Base-by-base conservation (phyloP, 805 yeast species). In the Metschnikowia cubensis region DNA sequence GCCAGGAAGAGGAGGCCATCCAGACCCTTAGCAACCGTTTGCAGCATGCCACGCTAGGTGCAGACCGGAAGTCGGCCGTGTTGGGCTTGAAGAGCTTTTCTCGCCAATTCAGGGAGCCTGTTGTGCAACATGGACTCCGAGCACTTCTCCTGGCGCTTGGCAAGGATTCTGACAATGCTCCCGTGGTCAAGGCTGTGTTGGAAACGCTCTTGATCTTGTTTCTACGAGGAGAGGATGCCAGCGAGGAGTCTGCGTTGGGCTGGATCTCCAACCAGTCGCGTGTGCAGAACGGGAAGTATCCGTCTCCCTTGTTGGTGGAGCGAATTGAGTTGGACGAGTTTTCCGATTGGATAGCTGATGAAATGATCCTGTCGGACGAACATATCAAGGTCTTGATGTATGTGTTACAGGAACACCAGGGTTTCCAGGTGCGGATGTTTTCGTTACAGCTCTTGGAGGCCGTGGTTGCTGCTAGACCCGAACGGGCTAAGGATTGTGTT, bases 311-410 rank as follows among this genome's bases (percentile, higher is more conserved):
- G 17, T 70, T 82, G 25, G 68, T 79, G 66, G 82, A 77, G 45
- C 79, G 79, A 39, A 77, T 76, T 3, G 68, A 73, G 4, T 80
- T 82, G 11, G 98, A 91, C 63, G 96, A 89, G 60, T 87, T 94
- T 56, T 87, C 97, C 0, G 69, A 91, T 49, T 91, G 97, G 96
- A 87, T 94, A 32, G 89, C 98, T 0, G 99, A 94, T 67, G 97
- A 89, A 60, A 73, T 94, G 59, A 86, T 91, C 1, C 91, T 87
- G 52, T 68, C 66, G 44, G 67, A 59, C 15, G 66, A 60, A 25
- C 55, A 64, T 17, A 52, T 73, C 36, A 50, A 54, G 17, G 55
- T 64, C 35, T 52, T 74, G 35, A 53, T 73, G 37, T 65, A 68
- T 20, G 81, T 84, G 22, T 64, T 84, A 7, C 71, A 77, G 22